These are phyloP conservation scores for Acacia concinna DNA, from an alignment of 331 rosid species.

Conservation along the genomic window DNA sequence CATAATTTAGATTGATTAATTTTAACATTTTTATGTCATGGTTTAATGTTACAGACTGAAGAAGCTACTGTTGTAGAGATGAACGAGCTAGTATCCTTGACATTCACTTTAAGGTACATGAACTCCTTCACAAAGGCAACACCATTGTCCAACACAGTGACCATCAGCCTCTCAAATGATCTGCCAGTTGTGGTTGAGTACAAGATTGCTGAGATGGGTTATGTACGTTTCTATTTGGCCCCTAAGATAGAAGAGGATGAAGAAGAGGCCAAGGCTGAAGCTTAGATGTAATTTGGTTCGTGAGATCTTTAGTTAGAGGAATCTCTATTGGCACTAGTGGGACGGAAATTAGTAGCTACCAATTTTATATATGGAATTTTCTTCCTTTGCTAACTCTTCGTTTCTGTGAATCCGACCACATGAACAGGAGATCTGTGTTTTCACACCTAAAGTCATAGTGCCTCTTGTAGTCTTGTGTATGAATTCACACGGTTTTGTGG, in stretches of 20 bases:
- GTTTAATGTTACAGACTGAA: conserved; percentile 70
- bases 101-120: conserved; percentile 91
- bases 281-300: conserved; percentile 3
- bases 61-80: conserved; percentile 80
- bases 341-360: not conserved
- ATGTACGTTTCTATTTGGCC: conserved; percentile 88
- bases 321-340: not conserved
- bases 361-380: not conserved
- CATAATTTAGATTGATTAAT: not conserved
- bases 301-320: conserved; percentile 9
- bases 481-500: not conserved
- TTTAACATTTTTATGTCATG: not conserved
- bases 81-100: conserved; percentile 83
- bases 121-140: conserved; percentile 93
- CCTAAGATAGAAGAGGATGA: conserved; percentile 95
- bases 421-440: not conserved
- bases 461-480: not conserved
- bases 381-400: not conserved
- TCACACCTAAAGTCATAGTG: not conserved
- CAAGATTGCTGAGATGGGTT: conserved; percentile 97
- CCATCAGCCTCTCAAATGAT: conserved; percentile 80
- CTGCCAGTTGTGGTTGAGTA: conserved; percentile 92
- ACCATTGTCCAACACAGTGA: conserved; percentile 68
- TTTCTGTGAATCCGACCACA: not conserved
- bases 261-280: conserved; percentile 71